phyloP scores from a whole-genome alignment of 2,329 filamentous ascomycete species.

The Cladosporium sp. region DNA sequence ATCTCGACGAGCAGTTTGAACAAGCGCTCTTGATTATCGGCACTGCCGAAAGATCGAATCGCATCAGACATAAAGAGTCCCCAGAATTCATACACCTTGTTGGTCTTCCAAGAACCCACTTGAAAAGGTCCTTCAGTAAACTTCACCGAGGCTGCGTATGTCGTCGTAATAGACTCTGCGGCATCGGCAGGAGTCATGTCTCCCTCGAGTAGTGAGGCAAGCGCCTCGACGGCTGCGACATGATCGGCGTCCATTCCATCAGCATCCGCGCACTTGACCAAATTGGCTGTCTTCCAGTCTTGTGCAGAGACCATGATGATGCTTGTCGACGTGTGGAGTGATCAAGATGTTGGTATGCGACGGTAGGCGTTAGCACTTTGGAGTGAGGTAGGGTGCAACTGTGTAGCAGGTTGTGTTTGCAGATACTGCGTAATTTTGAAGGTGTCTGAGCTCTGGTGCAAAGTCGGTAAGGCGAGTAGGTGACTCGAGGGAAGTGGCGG shows the following conservation, averaged over 20 bases:
- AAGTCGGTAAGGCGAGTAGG: no score
- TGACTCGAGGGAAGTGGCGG: no score
- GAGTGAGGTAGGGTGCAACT: not conserved
- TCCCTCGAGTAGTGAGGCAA: not conserved
- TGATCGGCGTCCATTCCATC: not conserved
- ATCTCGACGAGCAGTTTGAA: no score
- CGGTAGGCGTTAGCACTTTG: not conserved
- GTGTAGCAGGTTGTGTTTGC: not conserved
- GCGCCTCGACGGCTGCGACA: not conserved
- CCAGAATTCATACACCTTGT: no score
- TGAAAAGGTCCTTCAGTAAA: no score
- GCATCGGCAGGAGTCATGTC: not conserved
- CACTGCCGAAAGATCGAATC: no score
- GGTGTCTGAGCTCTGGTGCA: no score
- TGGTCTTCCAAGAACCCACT: no score
- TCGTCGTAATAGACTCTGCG: no score
- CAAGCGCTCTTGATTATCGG: no score
- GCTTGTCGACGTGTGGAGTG: not conserved
- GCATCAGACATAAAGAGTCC: no score
- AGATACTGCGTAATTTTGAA: not conserved
- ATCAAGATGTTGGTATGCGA: not conserved
- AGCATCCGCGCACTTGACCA: not conserved
- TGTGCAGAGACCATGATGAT: not conserved
- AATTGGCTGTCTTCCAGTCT: not conserved
- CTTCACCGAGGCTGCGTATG: no score